Base-by-base conservation (phyloP, 805 yeast genomes). In the Sugiyamaella boreocaroliniensis region DNA sequence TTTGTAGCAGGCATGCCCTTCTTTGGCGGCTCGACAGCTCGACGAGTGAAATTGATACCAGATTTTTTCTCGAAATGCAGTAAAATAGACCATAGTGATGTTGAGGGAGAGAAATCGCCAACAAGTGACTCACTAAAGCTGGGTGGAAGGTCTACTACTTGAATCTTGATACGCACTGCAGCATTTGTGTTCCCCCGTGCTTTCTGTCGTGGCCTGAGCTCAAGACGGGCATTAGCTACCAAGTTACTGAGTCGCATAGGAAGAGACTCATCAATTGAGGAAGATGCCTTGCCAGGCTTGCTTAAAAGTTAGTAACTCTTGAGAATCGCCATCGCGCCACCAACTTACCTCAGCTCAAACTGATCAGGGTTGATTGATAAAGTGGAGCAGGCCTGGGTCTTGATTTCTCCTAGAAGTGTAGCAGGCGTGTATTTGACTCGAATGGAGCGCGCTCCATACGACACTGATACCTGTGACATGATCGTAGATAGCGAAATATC, bases 221-320 rank as follows among this genome's bases (percentile, higher is more conserved):
- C 63, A 47, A 62, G 37, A 37, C 58, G 60, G 2, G 64, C 55
- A 46, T 54, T 58, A n/a, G 54, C 46, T n/a, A 55, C 60, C 34
- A 54, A 47, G 45, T 55, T 56, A 34, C 55, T 58, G 40, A 57
- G 55, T 43, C 59, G 51, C 32, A 55, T 50, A 18, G 59, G 61
- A 12, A 57, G 51, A 2, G 57, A 44, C 29, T 45, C 55, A 32
- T 51, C 49, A 29, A 56, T 46, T 22, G 42, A 29, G 34, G 52
- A 29, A 9, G n/a, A 10, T 32, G 37, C n/a, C 34, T 55, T 55
- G 15, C 53, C 51, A 19, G 40, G 51, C 43, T 46, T 49, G 26
- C 29, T 32, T 43, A 12, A 18, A 18, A 42, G 46, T 48, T 22
- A 47, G 45, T 19, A 8, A 12, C 26, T 3, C 16, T 11, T 32